These are phyloP conservation scores for Colletotrichum spinosum DNA, from an alignment of 2,329 filamentous ascomycete genomes.

Conservation along the genomic window DNA sequence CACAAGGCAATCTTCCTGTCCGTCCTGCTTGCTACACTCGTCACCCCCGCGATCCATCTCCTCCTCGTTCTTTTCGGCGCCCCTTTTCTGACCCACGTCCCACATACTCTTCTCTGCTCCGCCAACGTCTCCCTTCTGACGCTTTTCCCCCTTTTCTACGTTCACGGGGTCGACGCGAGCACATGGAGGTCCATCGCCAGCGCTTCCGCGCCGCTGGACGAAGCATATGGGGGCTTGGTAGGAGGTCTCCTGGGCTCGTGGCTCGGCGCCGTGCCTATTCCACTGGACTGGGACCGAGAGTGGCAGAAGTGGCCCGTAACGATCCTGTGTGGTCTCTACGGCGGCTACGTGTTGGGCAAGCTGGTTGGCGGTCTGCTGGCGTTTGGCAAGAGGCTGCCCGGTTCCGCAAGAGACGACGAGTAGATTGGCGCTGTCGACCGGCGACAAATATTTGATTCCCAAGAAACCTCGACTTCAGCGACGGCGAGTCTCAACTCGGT, in stretches of 20 bases:
- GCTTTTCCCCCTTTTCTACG: slow-evolving; percentile 85
- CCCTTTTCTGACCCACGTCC: slow-evolving; percentile 83
- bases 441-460: no score
- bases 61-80: slow-evolving; percentile 90
- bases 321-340: slow-evolving; percentile 84
- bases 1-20: slow-evolving; percentile 58
- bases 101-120: slow-evolving; percentile 83
- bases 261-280: slow-evolving; percentile 94
- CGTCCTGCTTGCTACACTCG: slow-evolving; percentile 72
- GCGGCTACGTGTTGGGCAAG: slow-evolving; percentile 80
- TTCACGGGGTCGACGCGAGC: slow-evolving; percentile 79
- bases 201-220: slow-evolving; percentile 79
- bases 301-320: slow-evolving; percentile 99
- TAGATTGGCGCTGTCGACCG: background rate
- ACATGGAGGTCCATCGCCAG: slow-evolving; percentile 80
- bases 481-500: no score
- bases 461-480: background rate
- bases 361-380: slow-evolving; percentile 65
- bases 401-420: slow-evolving; percentile 25
- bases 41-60: slow-evolving; percentile 72
- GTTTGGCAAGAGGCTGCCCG: slow-evolving; percentile 57
- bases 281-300: slow-evolving; percentile 97
- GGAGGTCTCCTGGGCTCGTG: slow-evolving; percentile 86
- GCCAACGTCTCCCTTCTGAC: slow-evolving; percentile 84
- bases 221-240: slow-evolving; percentile 84